Evolutionary conservation across 352 stramenopile species (phyloP).

Genomic region (Pythium dissotocum): DNA sequence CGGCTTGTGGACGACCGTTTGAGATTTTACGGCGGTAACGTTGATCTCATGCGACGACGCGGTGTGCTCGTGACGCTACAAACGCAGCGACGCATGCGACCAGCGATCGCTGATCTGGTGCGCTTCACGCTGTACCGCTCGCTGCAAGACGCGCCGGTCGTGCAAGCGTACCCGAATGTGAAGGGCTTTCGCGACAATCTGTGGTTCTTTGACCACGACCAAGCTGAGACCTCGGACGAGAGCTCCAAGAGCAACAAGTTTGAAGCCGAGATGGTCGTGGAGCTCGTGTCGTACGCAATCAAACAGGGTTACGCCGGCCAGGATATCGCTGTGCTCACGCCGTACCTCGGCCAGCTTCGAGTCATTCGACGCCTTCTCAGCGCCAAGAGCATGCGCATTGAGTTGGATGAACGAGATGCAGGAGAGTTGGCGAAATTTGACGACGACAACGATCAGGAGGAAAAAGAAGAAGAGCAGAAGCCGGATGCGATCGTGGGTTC

Average conservation of each 20-base stretch:
- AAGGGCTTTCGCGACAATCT: constrained; percentile 60
- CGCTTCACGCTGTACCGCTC: constrained; percentile 66
- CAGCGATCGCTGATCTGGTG: constrained; percentile 76
- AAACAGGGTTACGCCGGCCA: constrained; percentile 63
- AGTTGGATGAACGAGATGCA: constrained; percentile 43
- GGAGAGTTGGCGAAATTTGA: constrained; percentile 27
- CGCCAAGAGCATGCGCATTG: constrained; percentile 23
- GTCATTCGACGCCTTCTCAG: constrained; percentile 49
- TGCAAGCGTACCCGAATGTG: constrained; percentile 48
- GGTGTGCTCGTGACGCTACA: constrained; percentile 45
- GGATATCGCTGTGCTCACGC: constrained; percentile 79
- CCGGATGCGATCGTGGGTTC: background rate
- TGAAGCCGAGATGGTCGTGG: constrained; percentile 65
- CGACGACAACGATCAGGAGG: constrained; percentile 20
- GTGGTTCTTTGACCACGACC: constrained; percentile 72
- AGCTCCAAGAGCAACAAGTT: constrained; percentile 66
- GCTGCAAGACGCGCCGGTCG: constrained; percentile 55
- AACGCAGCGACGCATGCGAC: constrained; percentile 80
- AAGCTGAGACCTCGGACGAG: constrained; percentile 37
- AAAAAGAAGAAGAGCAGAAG: constrained; percentile 1
- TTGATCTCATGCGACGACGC: constrained; percentile 3
- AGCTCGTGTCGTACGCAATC: constrained; percentile 70
- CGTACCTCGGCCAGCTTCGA: constrained; percentile 81
- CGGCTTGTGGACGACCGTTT: constrained; percentile 41
- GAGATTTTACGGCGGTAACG: background rate